Evolutionary conservation across 768 basidiomycete genomes (phyloP), one percentile per base, ranked within the genome.

Genomic region (Saitozyma podzolica): DNA sequence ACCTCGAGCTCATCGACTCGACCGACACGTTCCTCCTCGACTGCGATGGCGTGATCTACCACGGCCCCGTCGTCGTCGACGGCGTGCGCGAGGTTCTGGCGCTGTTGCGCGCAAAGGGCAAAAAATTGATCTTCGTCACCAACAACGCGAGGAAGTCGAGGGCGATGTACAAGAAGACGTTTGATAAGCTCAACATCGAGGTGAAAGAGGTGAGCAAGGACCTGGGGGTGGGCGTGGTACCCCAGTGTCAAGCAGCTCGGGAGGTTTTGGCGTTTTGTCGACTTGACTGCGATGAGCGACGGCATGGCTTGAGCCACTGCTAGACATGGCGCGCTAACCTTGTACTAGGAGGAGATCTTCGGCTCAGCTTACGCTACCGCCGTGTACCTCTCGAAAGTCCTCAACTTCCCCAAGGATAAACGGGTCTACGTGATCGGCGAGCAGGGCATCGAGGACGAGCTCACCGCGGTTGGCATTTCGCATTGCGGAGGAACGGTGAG

Each of bases 131-230:
- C 9, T 98, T 98, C 74, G 93, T 96, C 55, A 97, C 94, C 16
- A 99, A 99, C 82, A 99, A 98, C 77, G 94, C 95, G 51, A 91
- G 88, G 59, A 95, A 97, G 81, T 95, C 92, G 6, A 83, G 96
- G 65, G 86, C 81, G 76, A 87, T 81, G 77, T 94, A 94, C 85
- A 93, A 91, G 83, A 81, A 81, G 50, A 95, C 94, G 80, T 96
- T 99, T 76, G 92, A 97, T 80, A 84, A 87, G 72, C 85, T 98
- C 56, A 92, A 90, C 47, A 84, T 97, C 42, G 84, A 92, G 76
- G 91, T 87, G 41, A 83, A 87, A 75, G 88, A 89, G 72, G 95
- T 96, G 80, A 80, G 90, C 81, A 16, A 11, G 11, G 47, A 29
- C 5, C 29, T 29, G 29, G 29, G 29, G 29, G 29, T 29, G 29